Base-by-base conservation (phyloP, 305 asterid genomes). In the Fraxinus sp. region DNA sequence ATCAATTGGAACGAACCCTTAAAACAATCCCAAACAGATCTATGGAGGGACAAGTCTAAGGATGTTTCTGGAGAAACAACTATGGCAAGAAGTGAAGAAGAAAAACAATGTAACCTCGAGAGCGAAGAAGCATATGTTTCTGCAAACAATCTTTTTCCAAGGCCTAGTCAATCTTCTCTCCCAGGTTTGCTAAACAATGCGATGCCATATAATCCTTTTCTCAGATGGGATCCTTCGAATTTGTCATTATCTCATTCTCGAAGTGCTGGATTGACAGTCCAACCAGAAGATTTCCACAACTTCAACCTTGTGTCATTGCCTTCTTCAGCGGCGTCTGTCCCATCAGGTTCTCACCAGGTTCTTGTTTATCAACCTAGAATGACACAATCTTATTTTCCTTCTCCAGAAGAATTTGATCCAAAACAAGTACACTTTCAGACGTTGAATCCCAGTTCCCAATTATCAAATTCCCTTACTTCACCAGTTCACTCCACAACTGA, bases 171-270 rank as follows among this genome's bases (percentile, higher is more conserved):
- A 20, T 66, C 89, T 39, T 82, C 88, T 5, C 13, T 84, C 7
- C 57, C 81, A 75, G 87, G 86, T 77, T 52, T 90, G 26, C 76
- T 90, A 78, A 88, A 80, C 78, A 87, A 24, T 79, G 13, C 82
- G 10, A 77, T 62, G 20, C 74, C 86, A 0, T 87, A 86, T 73
- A 87, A 81, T 30, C 81, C 92, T 30, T 77, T 90, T 75, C 74
- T 89, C 5, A 87, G 92, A 85, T 89, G 95, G 97, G 97, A 94
- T 90, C 93, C 97, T 77, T 90, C 97, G 20, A 87, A 82, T 76
- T 80, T 91, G 33, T 89, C 93, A 2, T 83, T 90, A 22, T 86
- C 96, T 33, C 93, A 90, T 76, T 85, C 91, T 0, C 85, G 86
- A 86, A 83, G 87, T 84, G 81, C 85, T 13, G 89, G 85, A 41